Conservation (phyloP, 2,329 filamentous ascomycete species). For the Colletotrichum aenigma region DNA sequence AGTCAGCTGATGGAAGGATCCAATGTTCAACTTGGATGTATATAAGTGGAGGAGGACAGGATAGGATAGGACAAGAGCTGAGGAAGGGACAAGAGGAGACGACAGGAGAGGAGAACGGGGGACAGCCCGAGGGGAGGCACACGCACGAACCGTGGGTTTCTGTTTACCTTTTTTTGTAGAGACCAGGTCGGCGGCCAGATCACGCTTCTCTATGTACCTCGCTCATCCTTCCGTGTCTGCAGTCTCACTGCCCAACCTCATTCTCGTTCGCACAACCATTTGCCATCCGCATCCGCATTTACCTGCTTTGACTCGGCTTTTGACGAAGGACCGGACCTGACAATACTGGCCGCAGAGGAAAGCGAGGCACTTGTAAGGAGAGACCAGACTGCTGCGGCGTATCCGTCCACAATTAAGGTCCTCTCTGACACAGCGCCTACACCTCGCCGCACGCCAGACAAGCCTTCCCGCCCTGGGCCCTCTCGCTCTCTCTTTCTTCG, state of each 20-base stretch:
- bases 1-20: background rate
- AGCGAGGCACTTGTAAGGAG: background rate
- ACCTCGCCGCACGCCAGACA: background rate
- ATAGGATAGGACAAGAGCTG: background rate
- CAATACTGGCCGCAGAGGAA: background rate
- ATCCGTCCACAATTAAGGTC: background rate
- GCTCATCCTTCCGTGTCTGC: background rate
- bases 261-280: background rate
- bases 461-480: background rate
- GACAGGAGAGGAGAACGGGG: background rate
- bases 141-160: background rate
- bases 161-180: background rate
- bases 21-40: background rate
- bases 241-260: background rate
- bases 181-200: conserved; percentile 1
- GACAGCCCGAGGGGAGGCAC: background rate
- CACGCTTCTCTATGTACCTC: background rate
- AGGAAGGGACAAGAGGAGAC: background rate
- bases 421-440: background rate
- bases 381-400: background rate
- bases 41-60: background rate
- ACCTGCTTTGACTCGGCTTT: background rate
- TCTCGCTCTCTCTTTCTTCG: background rate
- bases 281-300: background rate
- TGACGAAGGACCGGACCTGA: background rate